Percentiles rank a stretch among this genome's conserved stretches.
Evolutionary conservation across 1,284 basidiomycete species (phyloP).

Genomic region (Ustilago xerochloae): DNA sequence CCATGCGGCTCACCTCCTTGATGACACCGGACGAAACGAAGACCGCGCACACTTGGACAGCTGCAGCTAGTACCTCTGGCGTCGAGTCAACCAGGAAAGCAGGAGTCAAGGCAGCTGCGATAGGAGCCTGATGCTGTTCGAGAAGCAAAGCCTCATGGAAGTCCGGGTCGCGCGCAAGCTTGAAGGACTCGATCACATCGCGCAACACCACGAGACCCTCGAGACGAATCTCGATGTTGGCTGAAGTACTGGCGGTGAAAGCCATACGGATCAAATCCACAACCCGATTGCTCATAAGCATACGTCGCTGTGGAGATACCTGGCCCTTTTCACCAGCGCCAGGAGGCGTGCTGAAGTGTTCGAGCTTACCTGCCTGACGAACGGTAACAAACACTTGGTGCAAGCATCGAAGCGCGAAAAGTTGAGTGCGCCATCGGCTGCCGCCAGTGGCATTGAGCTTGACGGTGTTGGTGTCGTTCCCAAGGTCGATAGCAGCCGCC

Average conservation of each 20-base stretch:
- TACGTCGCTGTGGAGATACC: slow-evolving; percentile 67
- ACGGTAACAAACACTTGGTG: slow-evolving; percentile 88
- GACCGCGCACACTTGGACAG: slow-evolving; percentile 91
- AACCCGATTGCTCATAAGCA: slow-evolving; percentile 81
- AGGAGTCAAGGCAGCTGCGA: slow-evolving; percentile 96
- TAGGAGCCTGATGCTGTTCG: slow-evolving; percentile 98
- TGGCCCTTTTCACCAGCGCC: slow-evolving; percentile 73
- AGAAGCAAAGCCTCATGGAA: slow-evolving; percentile 88
- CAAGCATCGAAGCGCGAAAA: slow-evolving; percentile 92
- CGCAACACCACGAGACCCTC: slow-evolving; percentile 88
- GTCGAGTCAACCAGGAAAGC: slow-evolving; percentile 94
- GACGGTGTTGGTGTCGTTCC: slow-evolving; percentile 29
- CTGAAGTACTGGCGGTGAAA: slow-evolving; percentile 94
- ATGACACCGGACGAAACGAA: slow-evolving; percentile 97
- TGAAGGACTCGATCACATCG: slow-evolving; percentile 94
- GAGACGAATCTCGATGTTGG: slow-evolving; percentile 93
- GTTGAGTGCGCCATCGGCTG: slow-evolving; percentile 89
- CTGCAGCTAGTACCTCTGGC: slow-evolving; percentile 91
- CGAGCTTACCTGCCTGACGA: slow-evolving; percentile 73
- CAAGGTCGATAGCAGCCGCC: slow-evolving; percentile 78
- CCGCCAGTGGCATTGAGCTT: slow-evolving; percentile 41
- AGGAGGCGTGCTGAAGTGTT: slow-evolving; percentile 73
- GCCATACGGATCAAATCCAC: slow-evolving; percentile 96
- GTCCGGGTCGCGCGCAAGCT: slow-evolving; percentile 86
- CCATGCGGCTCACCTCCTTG: slow-evolving; percentile 88